Percentiles rank a stretch among this genome's conserved stretches.
Conservation (phyloP, 768 basidiomycete species). For the Pleurotus pulmonarius region DNA sequence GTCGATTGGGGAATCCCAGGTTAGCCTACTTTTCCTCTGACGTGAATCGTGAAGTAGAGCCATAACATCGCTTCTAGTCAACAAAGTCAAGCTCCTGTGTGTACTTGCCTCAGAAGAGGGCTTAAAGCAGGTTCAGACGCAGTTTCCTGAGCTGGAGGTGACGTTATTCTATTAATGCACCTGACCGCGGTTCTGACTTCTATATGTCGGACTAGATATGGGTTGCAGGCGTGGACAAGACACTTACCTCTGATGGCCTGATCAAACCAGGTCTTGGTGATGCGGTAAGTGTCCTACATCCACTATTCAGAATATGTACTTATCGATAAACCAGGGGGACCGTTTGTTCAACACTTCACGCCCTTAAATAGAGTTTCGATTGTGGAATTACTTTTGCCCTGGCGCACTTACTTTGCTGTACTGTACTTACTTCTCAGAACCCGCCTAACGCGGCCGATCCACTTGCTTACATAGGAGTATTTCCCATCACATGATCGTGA, state of each 20-base stretch:
- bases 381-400: neutral
- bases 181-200: too few species aligned
- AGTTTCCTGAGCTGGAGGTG: conserved; percentile 82
- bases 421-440: too few species aligned
- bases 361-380: conserved; percentile 17
- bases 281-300: conserved; percentile 49
- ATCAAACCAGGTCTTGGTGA: conserved; percentile 92
- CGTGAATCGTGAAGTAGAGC: neutral
- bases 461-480: neutral
- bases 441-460: too few species aligned
- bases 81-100: conserved; percentile 76
- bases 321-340: conserved; percentile 56
- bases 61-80: conserved; percentile 32
- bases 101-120: conserved; percentile 80
- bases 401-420: too few species aligned
- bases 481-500: conserved; percentile 16
- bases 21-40: conserved; percentile 22
- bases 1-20: conserved; percentile 77
- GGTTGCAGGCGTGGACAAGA: conserved; percentile 77
- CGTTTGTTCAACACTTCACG: conserved; percentile 77
- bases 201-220: conserved; percentile 55
- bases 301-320: conserved; percentile 3
- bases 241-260: conserved; percentile 70
- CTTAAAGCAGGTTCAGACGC: conserved; percentile 55
- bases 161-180: conserved; percentile 6